A percentile compares a stretch with the other conserved stretches of the same genome.
phyloP scores from a whole-genome alignment of 2,329 filamentous ascomycete genomes.

The Trichoderma brevicompactum region DNA sequence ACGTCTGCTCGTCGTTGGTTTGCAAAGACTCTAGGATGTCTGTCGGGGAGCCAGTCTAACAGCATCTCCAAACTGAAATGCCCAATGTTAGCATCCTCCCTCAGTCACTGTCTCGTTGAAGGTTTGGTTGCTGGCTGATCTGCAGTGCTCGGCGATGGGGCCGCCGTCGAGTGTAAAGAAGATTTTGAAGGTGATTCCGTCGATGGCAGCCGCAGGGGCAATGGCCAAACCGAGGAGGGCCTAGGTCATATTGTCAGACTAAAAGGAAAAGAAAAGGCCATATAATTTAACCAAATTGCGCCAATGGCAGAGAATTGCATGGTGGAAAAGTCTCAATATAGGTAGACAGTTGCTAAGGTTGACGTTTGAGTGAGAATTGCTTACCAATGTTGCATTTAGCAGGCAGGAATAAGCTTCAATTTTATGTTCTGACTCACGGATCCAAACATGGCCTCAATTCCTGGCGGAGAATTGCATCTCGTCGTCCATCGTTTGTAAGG shows the following conservation, averaged over 20 bases:
- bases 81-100: no score
- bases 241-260: neutral
- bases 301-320: neutral
- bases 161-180: neutral
- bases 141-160: neutral
- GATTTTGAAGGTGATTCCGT: slow-evolving; percentile 5
- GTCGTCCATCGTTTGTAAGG: neutral
- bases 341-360: neutral
- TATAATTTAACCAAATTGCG: neutral
- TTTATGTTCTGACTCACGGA: neutral
- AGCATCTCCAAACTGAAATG: no score
- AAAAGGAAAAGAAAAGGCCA: neutral
- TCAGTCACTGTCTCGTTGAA: neutral
- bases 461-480: neutral
- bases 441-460: neutral
- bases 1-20: no score
- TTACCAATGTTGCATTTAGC: neutral
- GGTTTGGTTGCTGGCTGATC: neutral
- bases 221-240: neutral
- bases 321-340: neutral
- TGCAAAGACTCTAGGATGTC: no score
- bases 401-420: neutral
- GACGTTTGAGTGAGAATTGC: neutral
- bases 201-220: neutral
- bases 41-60: no score